Conservation (phyloP, 768 basidiomycete genomes). For the Leucocoprinus birnbaumii region DNA sequence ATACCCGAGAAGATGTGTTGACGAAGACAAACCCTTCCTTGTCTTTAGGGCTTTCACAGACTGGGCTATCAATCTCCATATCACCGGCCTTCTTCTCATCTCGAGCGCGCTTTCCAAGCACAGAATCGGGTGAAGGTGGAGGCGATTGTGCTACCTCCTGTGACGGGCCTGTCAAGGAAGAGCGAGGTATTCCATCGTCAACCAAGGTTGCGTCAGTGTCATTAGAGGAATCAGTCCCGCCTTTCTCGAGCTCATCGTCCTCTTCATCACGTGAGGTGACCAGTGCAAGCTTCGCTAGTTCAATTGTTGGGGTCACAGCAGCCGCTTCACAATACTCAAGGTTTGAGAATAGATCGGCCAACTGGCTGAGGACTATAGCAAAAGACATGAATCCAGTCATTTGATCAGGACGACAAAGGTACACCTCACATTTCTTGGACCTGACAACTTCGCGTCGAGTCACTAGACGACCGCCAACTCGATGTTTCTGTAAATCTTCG, state of each 20-base stretch:
- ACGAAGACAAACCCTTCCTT: constrained; percentile 32
- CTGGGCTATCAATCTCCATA: constrained; percentile 58
- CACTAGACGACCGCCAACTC: constrained; percentile 85
- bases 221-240: constrained; percentile 78
- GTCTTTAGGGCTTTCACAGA: constrained; percentile 32
- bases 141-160: constrained; percentile 23
- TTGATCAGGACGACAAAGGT: neutral
- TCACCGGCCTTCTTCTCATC: constrained; percentile 40
- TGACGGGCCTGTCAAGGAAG: constrained; percentile 22
- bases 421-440: constrained; percentile 74
- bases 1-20: constrained; percentile 26
- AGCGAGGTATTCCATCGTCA: constrained; percentile 58
- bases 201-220: constrained; percentile 89
- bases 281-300: constrained; percentile 88
- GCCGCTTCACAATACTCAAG: constrained; percentile 64
- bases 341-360: constrained; percentile 75
- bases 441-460: constrained; percentile 78
- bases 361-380: constrained; percentile 68
- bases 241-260: constrained; percentile 72
- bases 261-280: constrained; percentile 90
- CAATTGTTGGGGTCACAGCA: constrained; percentile 79
- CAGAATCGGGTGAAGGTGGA: constrained; percentile 41
- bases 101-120: constrained; percentile 70
- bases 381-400: constrained; percentile 13
- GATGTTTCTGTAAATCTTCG: constrained; percentile 77